These are phyloP conservation scores for Chlorella sp. DNA, from an alignment of 139 green algal species.

Conservation along the genomic window DNA sequence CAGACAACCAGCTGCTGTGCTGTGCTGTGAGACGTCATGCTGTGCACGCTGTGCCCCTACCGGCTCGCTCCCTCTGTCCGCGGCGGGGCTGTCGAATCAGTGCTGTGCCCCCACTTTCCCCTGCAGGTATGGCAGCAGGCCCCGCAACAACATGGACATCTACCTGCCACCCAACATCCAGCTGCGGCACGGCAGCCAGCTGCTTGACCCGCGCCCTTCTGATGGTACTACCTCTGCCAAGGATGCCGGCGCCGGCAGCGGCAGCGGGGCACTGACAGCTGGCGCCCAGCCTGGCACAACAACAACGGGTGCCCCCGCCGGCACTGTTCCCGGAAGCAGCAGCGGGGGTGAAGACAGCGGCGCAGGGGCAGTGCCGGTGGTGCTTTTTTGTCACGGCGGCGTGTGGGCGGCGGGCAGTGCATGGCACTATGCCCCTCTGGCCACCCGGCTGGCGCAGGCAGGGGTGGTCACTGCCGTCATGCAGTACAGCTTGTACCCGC, in stretches of 20 bases:
- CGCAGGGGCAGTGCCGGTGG: conserved; percentile 55
- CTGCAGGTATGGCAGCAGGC: conserved; percentile 58
- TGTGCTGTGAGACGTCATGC: too few relatives aligned
- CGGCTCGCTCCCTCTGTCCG: too few relatives aligned
- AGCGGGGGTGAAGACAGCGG: background rate
- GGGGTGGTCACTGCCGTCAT: conserved; percentile 66
- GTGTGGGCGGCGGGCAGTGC: conserved; percentile 74
- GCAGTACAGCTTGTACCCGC: conserved; percentile 73
- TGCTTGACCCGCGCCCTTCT: background rate
- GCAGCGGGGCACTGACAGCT: background rate
- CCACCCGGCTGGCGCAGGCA: conserved; percentile 62
- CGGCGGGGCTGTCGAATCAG: too few relatives aligned
- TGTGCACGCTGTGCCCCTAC: background rate
- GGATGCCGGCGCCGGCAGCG: background rate
- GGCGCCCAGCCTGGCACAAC: too few relatives aligned
- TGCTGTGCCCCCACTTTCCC: too few relatives aligned
- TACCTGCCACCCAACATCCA: conserved; percentile 61
- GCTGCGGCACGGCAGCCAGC: background rate
- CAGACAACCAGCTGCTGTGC: background rate
- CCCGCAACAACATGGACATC: conserved; percentile 71
- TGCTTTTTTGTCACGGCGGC: conserved; percentile 85
- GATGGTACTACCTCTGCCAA: background rate
- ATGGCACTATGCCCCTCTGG: conserved; percentile 82
- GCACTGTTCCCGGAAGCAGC: background rate
- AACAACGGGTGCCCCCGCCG: too few relatives aligned